These are phyloP conservation scores for Linum tenue DNA, from an alignment of 345 rosid species.

Conservation along the genomic window DNA sequence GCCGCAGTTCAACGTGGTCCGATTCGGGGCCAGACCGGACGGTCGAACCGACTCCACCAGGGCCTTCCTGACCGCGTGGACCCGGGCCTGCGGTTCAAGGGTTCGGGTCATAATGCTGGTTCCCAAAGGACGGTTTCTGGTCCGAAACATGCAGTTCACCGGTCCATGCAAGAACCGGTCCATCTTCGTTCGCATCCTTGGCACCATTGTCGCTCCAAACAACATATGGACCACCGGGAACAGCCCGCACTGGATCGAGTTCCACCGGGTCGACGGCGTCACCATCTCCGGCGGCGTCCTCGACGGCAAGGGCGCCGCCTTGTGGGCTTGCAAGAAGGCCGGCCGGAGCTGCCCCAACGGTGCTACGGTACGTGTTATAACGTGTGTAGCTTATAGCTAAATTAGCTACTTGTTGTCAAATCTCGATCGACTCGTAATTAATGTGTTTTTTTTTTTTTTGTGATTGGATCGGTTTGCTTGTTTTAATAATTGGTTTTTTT, in stretches of 20 bases:
- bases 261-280: background rate
- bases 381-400: background rate
- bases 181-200: conserved; percentile 36
- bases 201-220: conserved; percentile 55
- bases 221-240: conserved; percentile 32
- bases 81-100: conserved; percentile 37
- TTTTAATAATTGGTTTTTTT: too few species aligned
- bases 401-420: too few species aligned
- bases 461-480: too few species aligned
- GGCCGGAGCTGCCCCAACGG: background rate
- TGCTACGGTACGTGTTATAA: background rate
- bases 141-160: conserved; percentile 28
- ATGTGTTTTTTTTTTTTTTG: too few species aligned
- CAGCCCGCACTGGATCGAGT: conserved; percentile 28
- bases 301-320: background rate
- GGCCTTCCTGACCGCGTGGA: conserved; percentile 62
- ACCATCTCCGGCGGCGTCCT: background rate
- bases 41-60: conserved; percentile 52
- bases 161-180: conserved; percentile 49
- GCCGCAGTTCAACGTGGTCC: background rate
- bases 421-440: too few species aligned
- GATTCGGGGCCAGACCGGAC: conserved; percentile 49
- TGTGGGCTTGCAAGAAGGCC: background rate
- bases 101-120: conserved; percentile 36
- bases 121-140: conserved; percentile 47